Conservation (phyloP, 1,139 yeast genomes). For the Nakaseomyces glabratus region DNA sequence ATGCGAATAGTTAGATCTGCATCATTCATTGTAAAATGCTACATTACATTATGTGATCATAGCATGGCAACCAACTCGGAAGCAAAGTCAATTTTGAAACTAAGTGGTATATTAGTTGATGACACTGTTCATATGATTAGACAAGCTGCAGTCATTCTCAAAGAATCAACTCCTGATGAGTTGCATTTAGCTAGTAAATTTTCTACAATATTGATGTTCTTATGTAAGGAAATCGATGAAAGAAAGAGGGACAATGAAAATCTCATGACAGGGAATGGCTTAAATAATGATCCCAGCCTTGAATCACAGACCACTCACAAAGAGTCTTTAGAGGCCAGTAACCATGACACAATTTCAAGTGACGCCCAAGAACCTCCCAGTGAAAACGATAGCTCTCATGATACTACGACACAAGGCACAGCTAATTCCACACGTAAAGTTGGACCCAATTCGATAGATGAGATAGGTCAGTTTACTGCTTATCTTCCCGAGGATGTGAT, state of each 20-base stretch:
- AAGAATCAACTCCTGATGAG: slow-evolving; percentile 86
- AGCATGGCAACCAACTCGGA: slow-evolving; percentile 21
- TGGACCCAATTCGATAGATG: background rate
- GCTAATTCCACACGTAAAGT: background rate
- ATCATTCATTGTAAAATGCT: slow-evolving; percentile 81
- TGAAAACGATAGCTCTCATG: background rate
- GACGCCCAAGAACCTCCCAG: no score
- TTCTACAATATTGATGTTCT: slow-evolving; percentile 68
- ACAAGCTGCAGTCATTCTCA: slow-evolving; percentile 61
- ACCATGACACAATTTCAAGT: no score
- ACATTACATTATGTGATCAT: slow-evolving; percentile 47
- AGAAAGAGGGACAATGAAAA: slow-evolving; percentile 15
- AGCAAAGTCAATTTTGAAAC: slow-evolving; percentile 39
- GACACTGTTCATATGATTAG: slow-evolving; percentile 63
- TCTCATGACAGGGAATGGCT: background rate
- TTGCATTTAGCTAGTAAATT: slow-evolving; percentile 74
- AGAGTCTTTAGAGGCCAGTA: background rate
- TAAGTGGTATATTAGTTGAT: slow-evolving; percentile 59
- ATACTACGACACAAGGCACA: background rate
- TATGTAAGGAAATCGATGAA: slow-evolving; percentile 64
- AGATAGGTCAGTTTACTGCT: background rate
- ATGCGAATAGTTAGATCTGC: slow-evolving; percentile 84
- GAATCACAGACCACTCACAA: background rate
- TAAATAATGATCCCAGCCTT: background rate
- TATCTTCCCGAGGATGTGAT: slow-evolving; percentile 39